Percentiles rank a stretch among this genome's conserved stretches.
phyloP scores from a whole-genome alignment of 2,329 filamentous ascomycete species.

The Diaporthe ampelina region DNA sequence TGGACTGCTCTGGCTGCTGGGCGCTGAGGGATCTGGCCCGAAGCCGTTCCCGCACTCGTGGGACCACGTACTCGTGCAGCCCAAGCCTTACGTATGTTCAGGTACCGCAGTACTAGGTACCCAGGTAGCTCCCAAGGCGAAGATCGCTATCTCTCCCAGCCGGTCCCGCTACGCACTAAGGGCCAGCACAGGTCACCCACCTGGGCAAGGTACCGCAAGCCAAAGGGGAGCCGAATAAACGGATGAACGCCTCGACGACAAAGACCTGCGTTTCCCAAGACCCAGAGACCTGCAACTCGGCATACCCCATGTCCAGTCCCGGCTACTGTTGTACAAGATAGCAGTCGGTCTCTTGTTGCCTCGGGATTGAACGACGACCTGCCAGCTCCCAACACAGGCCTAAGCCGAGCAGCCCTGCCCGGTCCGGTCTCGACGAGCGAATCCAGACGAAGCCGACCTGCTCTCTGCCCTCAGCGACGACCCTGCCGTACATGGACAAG shows the following conservation, averaged over 20 bases:
- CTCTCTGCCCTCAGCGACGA: neutral
- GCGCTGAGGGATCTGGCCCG: neutral
- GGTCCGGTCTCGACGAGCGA: neutral
- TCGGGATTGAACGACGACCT: neutral
- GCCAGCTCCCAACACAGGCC: neutral
- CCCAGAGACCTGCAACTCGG: neutral
- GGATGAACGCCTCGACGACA: slow-evolving; percentile 8
- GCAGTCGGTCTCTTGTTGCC: neutral
- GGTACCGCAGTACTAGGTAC: neutral
- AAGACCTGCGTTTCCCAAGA: slow-evolving; percentile 9
- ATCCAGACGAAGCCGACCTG: neutral
- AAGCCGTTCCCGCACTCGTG: neutral
- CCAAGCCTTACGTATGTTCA: neutral
- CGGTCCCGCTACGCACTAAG: neutral
- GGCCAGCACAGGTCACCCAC: neutral
- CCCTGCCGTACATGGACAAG: slow-evolving; percentile 75
- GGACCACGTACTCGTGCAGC: neutral
- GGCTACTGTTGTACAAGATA: neutral
- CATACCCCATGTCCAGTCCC: neutral
- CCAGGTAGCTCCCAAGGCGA: neutral
- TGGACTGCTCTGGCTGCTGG: neutral
- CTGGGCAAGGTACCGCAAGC: neutral
- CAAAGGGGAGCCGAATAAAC: slow-evolving; percentile 31
- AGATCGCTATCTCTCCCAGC: slow-evolving; percentile 28
- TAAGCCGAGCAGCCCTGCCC: neutral